A percentile compares a stretch with the other conserved stretches of the same genome.
phyloP scores from a whole-genome alignment of 805 yeast species.

The Starmerella apicola region DNA sequence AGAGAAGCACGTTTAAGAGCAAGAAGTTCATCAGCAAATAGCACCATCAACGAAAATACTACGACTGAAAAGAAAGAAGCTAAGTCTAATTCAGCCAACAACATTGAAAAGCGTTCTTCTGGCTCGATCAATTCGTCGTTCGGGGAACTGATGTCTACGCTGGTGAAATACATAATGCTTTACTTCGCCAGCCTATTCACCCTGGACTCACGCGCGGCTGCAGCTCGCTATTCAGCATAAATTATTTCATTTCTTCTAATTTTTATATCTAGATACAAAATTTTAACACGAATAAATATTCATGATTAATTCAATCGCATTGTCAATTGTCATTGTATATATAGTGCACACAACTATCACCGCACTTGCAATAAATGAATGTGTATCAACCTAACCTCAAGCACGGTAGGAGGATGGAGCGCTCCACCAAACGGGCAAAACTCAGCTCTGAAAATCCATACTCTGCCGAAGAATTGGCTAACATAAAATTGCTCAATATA shows the following conservation, averaged over 20 bases:
- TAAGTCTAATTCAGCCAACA: background rate
- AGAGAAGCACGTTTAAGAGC: background rate
- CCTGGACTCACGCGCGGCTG: slow-evolving; percentile 16
- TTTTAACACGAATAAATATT: too few species aligned
- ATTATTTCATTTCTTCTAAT: too few species aligned
- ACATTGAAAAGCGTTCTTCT: background rate
- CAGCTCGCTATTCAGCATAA: background rate
- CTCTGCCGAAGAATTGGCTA: slow-evolving; percentile 1
- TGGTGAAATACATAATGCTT: slow-evolving; percentile 10
- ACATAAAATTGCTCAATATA: slow-evolving; percentile 8
- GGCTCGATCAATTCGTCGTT: background rate
- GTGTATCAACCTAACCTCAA: too few species aligned
- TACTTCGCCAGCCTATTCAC: slow-evolving; percentile 18
- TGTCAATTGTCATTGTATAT: too few species aligned
- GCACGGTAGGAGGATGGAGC: background rate
- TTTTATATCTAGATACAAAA: too few species aligned
- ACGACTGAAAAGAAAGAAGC: background rate
- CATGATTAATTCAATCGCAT: too few species aligned
- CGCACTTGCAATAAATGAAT: too few species aligned
- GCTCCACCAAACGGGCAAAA: background rate
- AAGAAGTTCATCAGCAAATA: background rate
- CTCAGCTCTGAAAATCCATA: background rate
- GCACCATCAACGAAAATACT: background rate
- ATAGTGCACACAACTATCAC: too few species aligned
- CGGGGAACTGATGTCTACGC: background rate